These are phyloP conservation scores for Filosporella fistucella DNA, from an alignment of 495 filamentous ascomycete species.

Conservation along the genomic window DNA sequence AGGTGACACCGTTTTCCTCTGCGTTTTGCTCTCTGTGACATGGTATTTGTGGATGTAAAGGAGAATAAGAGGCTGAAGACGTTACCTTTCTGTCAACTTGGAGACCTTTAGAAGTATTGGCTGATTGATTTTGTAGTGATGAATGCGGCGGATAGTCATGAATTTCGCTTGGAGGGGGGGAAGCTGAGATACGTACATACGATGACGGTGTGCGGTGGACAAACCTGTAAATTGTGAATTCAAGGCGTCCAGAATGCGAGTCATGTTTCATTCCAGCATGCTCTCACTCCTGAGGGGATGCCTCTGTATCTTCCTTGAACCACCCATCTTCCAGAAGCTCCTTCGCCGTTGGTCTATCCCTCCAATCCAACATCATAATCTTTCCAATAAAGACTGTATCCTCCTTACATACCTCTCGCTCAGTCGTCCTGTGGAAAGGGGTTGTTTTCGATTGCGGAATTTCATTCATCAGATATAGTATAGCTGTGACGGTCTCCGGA, in stretches of 20 bases:
- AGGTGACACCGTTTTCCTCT: no score
- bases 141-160: conserved; percentile 21
- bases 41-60: no score
- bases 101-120: no score
- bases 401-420: conserved; percentile 16
- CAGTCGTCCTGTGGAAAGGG: neutral
- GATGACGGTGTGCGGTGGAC: neutral
- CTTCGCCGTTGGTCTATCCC: conserved; percentile 26
- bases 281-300: no score
- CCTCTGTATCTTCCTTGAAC: conserved; percentile 6
- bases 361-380: conserved; percentile 28
- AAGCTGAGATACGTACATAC: conserved; percentile 21
- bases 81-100: no score
- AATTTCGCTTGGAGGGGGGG: conserved; percentile 20
- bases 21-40: no score
- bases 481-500: conserved; percentile 5
- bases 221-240: neutral
- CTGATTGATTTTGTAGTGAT: no score
- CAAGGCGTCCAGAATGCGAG: no score
- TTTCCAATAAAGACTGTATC: conserved; percentile 26
- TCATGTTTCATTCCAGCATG: no score
- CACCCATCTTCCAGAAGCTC: conserved; percentile 15
- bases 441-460: conserved; percentile 5
- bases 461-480: conserved; percentile 23
- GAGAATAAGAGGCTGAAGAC: no score